phyloP scores from a whole-genome alignment of 2,329 filamentous ascomycete species.

The Colletotrichum chlorophyti region DNA sequence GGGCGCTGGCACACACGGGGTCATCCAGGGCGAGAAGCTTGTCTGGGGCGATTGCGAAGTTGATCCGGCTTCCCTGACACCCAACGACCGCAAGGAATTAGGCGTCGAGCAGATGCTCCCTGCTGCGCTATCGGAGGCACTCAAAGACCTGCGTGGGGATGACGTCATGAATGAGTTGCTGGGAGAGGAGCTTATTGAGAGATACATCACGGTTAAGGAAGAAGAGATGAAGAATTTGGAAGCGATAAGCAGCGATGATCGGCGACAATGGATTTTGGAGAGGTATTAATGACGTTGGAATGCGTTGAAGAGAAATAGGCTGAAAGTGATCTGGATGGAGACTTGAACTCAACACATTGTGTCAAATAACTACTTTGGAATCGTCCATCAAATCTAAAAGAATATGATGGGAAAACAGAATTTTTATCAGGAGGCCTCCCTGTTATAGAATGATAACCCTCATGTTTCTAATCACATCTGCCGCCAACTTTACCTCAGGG shows the following conservation, averaged over 20 bases:
- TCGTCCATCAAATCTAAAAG: too few relatives aligned
- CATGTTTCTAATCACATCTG: too few relatives aligned
- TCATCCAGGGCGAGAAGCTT: conserved; percentile 49
- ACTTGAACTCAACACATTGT: too few relatives aligned
- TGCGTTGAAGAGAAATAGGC: not conserved
- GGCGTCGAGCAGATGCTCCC: conserved; percentile 64
- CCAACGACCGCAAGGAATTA: conserved; percentile 53
- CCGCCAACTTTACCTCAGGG: too few relatives aligned
- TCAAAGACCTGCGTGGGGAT: conserved; percentile 58
- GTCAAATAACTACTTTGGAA: too few relatives aligned
- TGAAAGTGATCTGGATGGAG: too few relatives aligned
- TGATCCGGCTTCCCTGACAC: conserved; percentile 59
- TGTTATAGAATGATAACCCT: too few relatives aligned
- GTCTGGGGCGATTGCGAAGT: conserved; percentile 58
- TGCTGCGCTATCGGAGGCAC: conserved; percentile 57
- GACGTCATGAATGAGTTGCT: conserved; percentile 52
- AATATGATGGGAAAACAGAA: too few relatives aligned
- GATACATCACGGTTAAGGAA: conserved; percentile 66
- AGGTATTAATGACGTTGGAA: conserved; percentile 56
- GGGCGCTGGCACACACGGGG: conserved; percentile 63
- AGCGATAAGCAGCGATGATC: conserved; percentile 53
- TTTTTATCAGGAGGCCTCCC: too few relatives aligned
- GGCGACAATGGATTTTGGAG: conserved; percentile 68
- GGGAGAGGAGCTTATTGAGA: conserved; percentile 56
- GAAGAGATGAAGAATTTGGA: conserved; percentile 60